Conservation (phyloP, 2,329 filamentous ascomycete genomes). For the Venturia nashicola region DNA sequence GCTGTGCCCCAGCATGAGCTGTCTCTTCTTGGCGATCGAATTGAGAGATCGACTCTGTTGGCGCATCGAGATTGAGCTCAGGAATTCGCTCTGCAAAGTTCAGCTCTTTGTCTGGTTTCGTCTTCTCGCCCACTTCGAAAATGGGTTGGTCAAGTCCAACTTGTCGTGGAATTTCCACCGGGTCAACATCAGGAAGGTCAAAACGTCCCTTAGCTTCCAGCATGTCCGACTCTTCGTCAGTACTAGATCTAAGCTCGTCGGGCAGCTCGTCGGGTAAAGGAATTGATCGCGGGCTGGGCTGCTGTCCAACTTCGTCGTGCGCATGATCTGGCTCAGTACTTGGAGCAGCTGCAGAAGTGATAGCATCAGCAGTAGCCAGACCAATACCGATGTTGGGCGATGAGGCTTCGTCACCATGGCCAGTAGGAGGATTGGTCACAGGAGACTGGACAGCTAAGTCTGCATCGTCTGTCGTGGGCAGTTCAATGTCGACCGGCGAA, state of each 20-base stretch:
- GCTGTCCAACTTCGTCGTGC: background rate
- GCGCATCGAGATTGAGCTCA: conserved; percentile 10
- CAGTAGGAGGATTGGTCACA: background rate
- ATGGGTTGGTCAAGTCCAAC: background rate
- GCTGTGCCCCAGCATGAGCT: background rate
- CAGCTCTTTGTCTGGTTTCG: background rate
- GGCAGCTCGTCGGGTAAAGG: conserved; percentile 1
- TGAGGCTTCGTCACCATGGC: background rate
- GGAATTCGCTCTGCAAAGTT: background rate
- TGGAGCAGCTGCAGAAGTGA: background rate
- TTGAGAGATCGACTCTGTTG: background rate
- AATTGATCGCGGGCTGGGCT: background rate
- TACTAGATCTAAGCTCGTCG: background rate
- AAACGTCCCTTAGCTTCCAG: background rate
- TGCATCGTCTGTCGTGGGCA: conserved; percentile 8
- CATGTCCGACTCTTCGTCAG: conserved; percentile 1
- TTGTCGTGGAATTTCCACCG: background rate
- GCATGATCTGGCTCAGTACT: background rate
- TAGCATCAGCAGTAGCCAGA: background rate
- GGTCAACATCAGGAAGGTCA: conserved; percentile 1
- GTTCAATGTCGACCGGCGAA: conserved; percentile 1
- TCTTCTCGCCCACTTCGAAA: background rate
- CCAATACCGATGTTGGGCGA: background rate
- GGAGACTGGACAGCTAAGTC: background rate
- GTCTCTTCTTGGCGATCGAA: background rate